Evolutionary conservation across 148 eudicot genomes (phyloP).

Genomic region (Salicornia ramosissima): DNA sequence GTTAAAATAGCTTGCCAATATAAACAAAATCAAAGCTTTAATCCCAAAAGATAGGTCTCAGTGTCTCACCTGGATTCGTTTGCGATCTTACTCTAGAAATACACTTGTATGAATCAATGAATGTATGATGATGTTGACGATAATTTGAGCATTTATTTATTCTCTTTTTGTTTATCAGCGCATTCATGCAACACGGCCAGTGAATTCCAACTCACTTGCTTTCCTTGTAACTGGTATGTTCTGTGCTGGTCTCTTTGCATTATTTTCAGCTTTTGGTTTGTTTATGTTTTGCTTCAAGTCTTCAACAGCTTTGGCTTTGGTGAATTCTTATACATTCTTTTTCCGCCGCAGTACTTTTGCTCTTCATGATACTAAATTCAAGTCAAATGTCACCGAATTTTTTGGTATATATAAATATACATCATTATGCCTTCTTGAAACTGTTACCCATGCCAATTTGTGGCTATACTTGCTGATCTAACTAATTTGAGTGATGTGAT

Average conservation of each 20-base stretch:
- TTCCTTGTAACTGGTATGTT: slow-evolving; percentile 83
- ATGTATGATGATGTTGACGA: slow-evolving; percentile 9
- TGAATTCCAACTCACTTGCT: slow-evolving; percentile 79
- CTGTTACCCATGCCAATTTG: slow-evolving; percentile 1
- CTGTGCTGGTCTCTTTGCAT: background rate
- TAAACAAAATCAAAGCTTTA: too few relatives aligned
- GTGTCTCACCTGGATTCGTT: background rate
- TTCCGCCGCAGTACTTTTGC: slow-evolving; percentile 62
- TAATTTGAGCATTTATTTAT: background rate
- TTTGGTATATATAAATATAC: slow-evolving; percentile 76
- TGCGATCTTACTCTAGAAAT: background rate
- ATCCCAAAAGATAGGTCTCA: too few relatives aligned
- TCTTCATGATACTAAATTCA: slow-evolving; percentile 86
- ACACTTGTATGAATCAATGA: background rate
- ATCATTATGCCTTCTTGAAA: background rate
- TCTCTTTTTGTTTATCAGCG: slow-evolving; percentile 49
- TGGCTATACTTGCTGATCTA: background rate
- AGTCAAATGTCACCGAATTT: slow-evolving; percentile 91
- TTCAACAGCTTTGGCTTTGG: background rate
- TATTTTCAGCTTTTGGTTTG: background rate
- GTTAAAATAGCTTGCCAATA: too few relatives aligned
- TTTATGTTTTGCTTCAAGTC: background rate
- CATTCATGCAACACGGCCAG: slow-evolving; percentile 73
- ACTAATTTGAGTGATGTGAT: slow-evolving; percentile 6
- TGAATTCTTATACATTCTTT: background rate